Evolutionary conservation across 176 grass and related monocot genomes (phyloP), one percentile per base, ranked within the genome.

Genomic region (Carex cristatella): DNA sequence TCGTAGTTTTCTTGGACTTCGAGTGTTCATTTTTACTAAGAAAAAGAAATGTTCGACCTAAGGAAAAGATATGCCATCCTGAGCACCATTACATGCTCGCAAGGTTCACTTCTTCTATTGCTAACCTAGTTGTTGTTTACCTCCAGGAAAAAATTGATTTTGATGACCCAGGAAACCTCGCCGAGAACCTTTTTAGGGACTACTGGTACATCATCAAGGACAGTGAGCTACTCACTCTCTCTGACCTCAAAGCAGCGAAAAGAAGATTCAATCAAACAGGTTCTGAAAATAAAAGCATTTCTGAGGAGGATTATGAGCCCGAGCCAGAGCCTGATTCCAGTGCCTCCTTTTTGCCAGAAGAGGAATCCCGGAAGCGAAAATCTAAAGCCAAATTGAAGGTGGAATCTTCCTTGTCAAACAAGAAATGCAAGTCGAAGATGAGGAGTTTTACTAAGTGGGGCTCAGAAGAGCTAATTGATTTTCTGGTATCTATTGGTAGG

Each of bases 191-290:
- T 83, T 98, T 98, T 81, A 94, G 84, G 86, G 91, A 93, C 62
- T 98, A 95, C 87, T 98, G 95, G 93, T 83, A 91, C 53, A 8
- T 86, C 53, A 69, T 90, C 63, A 95, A 95, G 88, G 89, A 89
- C 9, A 88, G 81, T 48, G 93, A 98, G 87, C 28, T 53, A 58
- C 67, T 98, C 23, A 71, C 88, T 69, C 65, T 92, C n/a, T 7
- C 79, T 72, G 91, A 98, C 28, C 81, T 98, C 71, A 85, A 95
- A 78, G 66, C 27, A 74, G 95, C 91, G 19, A 86, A 33, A 78
- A 38, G 88, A 79, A 68, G 60, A 11, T 59, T 90, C 69, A 90
- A 61, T 87, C 86, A 87, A 88, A 56, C 38, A 90, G 86, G 80
- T 51, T 8, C 84, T 83, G 90, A 79, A 80, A 65, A 32, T 59